Conservation (phyloP, 495 filamentous ascomycete genomes). For the Annulohypoxylon moriforme region DNA sequence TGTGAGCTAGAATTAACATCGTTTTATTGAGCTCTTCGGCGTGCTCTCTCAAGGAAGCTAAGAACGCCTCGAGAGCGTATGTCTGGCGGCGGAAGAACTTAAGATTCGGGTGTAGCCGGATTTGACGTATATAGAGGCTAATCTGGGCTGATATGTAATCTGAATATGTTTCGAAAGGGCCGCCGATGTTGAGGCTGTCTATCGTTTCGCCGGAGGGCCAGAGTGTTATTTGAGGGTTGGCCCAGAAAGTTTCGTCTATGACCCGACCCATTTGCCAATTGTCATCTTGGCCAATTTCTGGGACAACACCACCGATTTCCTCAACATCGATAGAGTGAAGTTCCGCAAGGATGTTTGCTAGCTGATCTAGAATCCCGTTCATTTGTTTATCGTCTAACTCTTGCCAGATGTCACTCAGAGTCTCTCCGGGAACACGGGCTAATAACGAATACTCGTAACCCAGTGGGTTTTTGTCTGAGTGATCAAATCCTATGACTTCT, state of each 20-base stretch:
- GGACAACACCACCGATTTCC: slow-evolving; percentile 40
- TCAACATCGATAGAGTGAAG: slow-evolving; percentile 43
- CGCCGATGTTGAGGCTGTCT: slow-evolving; percentile 40
- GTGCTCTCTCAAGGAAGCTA: neutral
- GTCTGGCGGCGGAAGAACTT: slow-evolving; percentile 38
- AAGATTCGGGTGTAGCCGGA: slow-evolving; percentile 43
- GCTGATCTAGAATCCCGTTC: slow-evolving; percentile 43
- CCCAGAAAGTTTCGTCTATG: slow-evolving; percentile 52
- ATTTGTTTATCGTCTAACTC: slow-evolving; percentile 29
- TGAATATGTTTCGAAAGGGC: slow-evolving; percentile 36
- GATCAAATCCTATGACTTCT: slow-evolving; percentile 44
- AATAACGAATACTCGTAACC: slow-evolving; percentile 52
- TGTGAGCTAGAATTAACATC: slow-evolving; percentile 48
- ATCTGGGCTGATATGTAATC: slow-evolving; percentile 39
- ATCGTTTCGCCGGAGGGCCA: slow-evolving; percentile 43
- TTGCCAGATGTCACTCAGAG: slow-evolving; percentile 45
- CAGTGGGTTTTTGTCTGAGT: slow-evolving; percentile 44
- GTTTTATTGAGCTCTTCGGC: slow-evolving; percentile 43
- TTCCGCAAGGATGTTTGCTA: slow-evolving; percentile 47
- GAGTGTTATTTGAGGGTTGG: slow-evolving; percentile 39
- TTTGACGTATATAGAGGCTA: slow-evolving; percentile 39
- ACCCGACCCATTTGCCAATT: slow-evolving; percentile 20
- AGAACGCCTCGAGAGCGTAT: slow-evolving; percentile 40
- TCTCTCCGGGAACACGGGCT: slow-evolving; percentile 39
- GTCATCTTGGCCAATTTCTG: neutral